These are phyloP conservation scores for Puccinia hordei DNA, from an alignment of 1,284 basidiomycete species.

Conservation along the genomic window DNA sequence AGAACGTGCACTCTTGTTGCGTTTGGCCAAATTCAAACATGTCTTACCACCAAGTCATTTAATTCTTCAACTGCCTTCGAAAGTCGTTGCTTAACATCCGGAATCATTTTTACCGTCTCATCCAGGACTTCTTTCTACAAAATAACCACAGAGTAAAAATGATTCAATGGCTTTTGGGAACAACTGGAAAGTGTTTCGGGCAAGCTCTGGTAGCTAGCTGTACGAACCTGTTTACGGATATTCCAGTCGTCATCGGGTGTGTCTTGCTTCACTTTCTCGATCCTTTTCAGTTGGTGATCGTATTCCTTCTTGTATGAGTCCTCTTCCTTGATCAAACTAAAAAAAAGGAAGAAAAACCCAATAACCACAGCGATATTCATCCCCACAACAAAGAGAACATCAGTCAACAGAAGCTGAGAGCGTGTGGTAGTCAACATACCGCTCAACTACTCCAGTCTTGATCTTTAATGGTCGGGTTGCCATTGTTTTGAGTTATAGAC, in stretches of 20 bases:
- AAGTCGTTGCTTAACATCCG: slow-evolving; percentile 68
- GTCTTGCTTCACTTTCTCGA: slow-evolving; percentile 69
- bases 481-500: too few species aligned
- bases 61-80: slow-evolving; percentile 69
- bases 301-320: slow-evolving; percentile 71
- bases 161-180: background rate
- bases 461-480: slow-evolving; percentile 69
- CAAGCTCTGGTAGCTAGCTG: background rate
- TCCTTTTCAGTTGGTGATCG: slow-evolving; percentile 66
- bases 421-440: slow-evolving; percentile 63
- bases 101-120: slow-evolving; percentile 79
- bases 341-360: background rate
- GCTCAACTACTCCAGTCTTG: slow-evolving; percentile 71
- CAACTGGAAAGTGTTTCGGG: too few species aligned
- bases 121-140: slow-evolving; percentile 70
- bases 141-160: background rate
- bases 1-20: background rate
- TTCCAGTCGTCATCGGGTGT: slow-evolving; percentile 73
- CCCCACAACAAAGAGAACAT: background rate
- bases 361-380: background rate
- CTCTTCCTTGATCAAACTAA: slow-evolving; percentile 74
- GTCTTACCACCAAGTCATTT: slow-evolving; percentile 69
- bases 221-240: slow-evolving; percentile 75
- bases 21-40: background rate
- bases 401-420: background rate